Evolutionary conservation across 2,329 filamentous ascomycete species (phyloP).

Genomic region (Pseudocercospora vitis): DNA sequence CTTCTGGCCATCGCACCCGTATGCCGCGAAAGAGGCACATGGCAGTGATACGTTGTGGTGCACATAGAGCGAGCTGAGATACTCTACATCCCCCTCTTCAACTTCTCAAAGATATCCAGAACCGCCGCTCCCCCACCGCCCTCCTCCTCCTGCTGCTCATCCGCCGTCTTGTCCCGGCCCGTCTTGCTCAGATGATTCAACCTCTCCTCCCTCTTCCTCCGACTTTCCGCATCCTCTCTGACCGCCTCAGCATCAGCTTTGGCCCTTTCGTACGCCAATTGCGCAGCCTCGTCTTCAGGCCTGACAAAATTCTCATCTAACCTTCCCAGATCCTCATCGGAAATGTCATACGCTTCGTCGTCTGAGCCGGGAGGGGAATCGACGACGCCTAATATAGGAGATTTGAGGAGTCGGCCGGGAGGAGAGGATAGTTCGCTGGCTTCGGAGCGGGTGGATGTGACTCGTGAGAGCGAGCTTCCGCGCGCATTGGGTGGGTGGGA

Average conservation of each 20-base stretch:
- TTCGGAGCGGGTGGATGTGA: slow-evolving; percentile 32
- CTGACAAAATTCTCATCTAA: slow-evolving; percentile 28
- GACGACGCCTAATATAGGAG: slow-evolving; percentile 35
- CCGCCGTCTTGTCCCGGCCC: slow-evolving; percentile 25
- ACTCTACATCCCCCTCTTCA: slow-evolving; percentile 34
- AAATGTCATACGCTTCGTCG: slow-evolving; percentile 30
- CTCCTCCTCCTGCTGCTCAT: slow-evolving; percentile 29
- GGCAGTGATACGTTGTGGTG: background rate
- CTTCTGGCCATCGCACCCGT: background rate
- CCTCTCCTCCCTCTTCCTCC: slow-evolving; percentile 29
- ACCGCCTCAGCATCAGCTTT: slow-evolving; percentile 36
- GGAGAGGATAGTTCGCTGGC: slow-evolving; percentile 46
- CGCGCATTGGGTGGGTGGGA: slow-evolving; percentile 20
- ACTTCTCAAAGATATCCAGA: slow-evolving; percentile 36
- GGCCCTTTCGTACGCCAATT: slow-evolving; percentile 37
- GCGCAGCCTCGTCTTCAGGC: slow-evolving; percentile 38
- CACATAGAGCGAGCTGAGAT: too few species aligned
- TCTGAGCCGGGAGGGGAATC: slow-evolving; percentile 25
- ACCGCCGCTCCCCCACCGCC: slow-evolving; percentile 35
- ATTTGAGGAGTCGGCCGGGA: slow-evolving; percentile 45
- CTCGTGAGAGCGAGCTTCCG: slow-evolving; percentile 32
- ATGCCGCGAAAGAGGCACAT: background rate
- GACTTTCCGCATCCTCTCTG: slow-evolving; percentile 34
- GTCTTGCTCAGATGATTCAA: slow-evolving; percentile 16
- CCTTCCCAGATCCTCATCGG: slow-evolving; percentile 26